Base-by-base conservation (phyloP, 1,284 basidiomycete genomes). In the Fomitopsis pinicola region DNA sequence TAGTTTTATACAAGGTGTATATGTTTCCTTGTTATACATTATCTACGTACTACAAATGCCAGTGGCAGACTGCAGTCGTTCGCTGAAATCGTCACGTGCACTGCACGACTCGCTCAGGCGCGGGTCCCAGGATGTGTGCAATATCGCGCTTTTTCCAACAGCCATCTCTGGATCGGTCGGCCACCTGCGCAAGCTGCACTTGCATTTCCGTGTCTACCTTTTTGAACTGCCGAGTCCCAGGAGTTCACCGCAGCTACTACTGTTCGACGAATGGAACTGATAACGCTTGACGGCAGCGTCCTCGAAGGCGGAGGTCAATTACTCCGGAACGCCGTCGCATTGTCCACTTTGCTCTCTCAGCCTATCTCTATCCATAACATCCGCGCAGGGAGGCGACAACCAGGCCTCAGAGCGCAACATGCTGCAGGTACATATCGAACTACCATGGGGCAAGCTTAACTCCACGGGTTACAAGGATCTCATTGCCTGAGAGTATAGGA, bases 231-330 rank as follows among this genome's bases (percentile, higher is more conserved):
- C 14, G 38, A 38, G 38, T 8, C 9, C 14, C 12, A 14, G 14
- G 9, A 55, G 61, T 2, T 15, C 26, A 35, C 58, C 65, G 7
- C 15, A 9, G 12, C 33, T n/a, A 22, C 22, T 22, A 22, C 22
- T 22, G 22, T 17, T 2, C 33, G 50, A 1, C 33, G 33, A 1
- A 48, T 45, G 35, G 26, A 19, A 15, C 33, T 59, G 0, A 30
- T 62, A 3, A 59, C 68, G 33, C 72, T 83, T 33, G 81, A 83
- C 62, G 81, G 82, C 38, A 74, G 77, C 60, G 74, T 73, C 42
- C 73, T 82, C 40, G 81, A 82, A 75, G 89, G 89, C 8, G 89
- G 89, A 3, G 89, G 88, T 0, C 89, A 91, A 66, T 82, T 91
- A 40, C 74, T 91, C 19, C 83, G 89, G 53, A 89, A 89, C 67